phyloP scores from a whole-genome alignment of 2,329 filamentous ascomycete species.

The Alternaria angustiovoidea region DNA sequence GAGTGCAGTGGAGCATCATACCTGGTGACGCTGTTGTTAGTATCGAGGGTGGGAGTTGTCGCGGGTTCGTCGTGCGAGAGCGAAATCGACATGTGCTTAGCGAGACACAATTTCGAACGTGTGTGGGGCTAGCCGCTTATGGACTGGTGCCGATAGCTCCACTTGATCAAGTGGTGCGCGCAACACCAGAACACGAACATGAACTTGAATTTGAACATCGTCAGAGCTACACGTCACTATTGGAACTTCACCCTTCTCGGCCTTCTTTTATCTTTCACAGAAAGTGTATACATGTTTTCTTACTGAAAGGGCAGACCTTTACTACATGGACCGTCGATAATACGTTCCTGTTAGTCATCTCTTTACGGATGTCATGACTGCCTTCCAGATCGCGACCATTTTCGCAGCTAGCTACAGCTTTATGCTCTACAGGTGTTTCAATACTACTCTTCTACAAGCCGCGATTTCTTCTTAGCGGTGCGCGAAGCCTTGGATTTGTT shows the following conservation, averaged over 20 bases:
- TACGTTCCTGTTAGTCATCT: neutral
- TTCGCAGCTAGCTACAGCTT: neutral
- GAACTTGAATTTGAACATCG: constrained; percentile 2
- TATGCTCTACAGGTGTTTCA: neutral
- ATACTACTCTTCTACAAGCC: neutral
- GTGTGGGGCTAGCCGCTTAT: constrained; percentile 17
- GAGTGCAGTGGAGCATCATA: constrained; percentile 27
- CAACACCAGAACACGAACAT: constrained; percentile 4
- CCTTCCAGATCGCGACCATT: neutral
- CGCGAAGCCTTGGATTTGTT: neutral
- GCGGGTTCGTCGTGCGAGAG: constrained; percentile 25
- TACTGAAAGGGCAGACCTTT: neutral
- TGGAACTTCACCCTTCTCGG: neutral
- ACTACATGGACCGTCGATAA: neutral
- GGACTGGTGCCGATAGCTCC: constrained; percentile 10
- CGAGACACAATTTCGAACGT: constrained; percentile 20
- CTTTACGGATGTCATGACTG: neutral
- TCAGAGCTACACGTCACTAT: neutral
- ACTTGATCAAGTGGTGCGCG: neutral
- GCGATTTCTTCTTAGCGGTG: neutral
- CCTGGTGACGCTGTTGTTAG: constrained; percentile 51
- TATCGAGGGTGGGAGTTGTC: constrained; percentile 36
- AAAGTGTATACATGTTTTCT: neutral
- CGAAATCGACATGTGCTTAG: constrained; percentile 12
- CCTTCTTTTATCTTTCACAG: neutral